Conservation (phyloP, 2,329 filamentous ascomycete species). For the Sodiomyces alkalinus region DNA sequence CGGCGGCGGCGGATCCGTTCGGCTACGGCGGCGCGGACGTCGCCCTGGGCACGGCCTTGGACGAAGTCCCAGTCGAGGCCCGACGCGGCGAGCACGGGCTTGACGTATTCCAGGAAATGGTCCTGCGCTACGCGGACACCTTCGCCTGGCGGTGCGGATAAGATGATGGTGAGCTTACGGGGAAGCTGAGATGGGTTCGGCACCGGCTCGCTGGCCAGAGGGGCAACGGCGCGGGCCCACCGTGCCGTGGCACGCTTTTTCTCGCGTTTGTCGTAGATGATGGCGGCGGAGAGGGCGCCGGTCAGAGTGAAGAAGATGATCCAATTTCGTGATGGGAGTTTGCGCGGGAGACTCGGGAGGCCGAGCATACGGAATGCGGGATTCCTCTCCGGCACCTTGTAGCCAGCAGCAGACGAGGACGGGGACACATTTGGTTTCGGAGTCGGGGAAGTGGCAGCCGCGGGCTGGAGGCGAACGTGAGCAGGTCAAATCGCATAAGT, state of each 20-base stretch:
- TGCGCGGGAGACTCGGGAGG: constrained; percentile 67
- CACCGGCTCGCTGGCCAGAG: constrained; percentile 67
- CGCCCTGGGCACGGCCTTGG: constrained; percentile 83
- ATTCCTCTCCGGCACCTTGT: constrained; percentile 41
- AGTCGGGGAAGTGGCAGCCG: background rate
- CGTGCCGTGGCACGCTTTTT: constrained; percentile 73
- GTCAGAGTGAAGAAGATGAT: constrained; percentile 81
- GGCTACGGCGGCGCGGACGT: constrained; percentile 73
- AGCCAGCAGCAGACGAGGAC: constrained; percentile 11
- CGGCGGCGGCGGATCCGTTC: constrained; percentile 67
- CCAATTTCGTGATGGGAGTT: constrained; percentile 92
- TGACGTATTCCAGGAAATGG: constrained; percentile 91
- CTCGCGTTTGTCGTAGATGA: constrained; percentile 86
- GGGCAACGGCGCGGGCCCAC: constrained; percentile 75
- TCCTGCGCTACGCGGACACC: constrained; percentile 74
- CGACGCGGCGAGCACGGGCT: constrained; percentile 78
- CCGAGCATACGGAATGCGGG: constrained; percentile 68
- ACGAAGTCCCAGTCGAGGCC: constrained; percentile 94
- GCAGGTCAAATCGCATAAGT: background rate
- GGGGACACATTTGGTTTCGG: constrained; percentile 11
- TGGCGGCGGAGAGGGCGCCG: constrained; percentile 59
- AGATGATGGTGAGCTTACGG: constrained; percentile 71
- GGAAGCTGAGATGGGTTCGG: constrained; percentile 53
- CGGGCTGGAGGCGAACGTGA: constrained; percentile 3
- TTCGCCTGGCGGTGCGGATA: constrained; percentile 77